Conservation (phyloP, 495 filamentous ascomycete genomes). For the Astrothelium subdiscretum region DNA sequence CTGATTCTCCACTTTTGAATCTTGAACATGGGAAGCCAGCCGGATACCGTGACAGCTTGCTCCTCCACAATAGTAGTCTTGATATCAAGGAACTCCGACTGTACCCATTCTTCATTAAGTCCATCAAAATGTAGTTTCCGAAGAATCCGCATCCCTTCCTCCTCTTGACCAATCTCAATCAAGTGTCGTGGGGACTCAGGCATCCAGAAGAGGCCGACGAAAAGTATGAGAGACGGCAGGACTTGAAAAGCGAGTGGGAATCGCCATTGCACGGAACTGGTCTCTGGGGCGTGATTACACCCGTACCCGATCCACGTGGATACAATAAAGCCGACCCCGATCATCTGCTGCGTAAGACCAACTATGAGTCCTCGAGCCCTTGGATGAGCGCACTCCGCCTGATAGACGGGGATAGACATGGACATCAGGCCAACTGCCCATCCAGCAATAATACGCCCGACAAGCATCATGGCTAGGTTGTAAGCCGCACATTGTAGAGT, state of each 20-base stretch:
- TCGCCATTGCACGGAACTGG: slow-evolving; percentile 3
- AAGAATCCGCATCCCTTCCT: slow-evolving; percentile 43
- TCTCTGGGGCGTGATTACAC: neutral
- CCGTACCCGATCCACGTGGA: slow-evolving; percentile 12
- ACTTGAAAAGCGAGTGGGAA: slow-evolving; percentile 7
- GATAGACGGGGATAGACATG: slow-evolving; percentile 45
- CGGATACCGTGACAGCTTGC: slow-evolving; percentile 31
- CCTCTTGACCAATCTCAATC: slow-evolving; percentile 33
- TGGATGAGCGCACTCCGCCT: slow-evolving; percentile 36
- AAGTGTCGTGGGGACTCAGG: slow-evolving; percentile 8
- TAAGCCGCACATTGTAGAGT: slow-evolving; percentile 42
- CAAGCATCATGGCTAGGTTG: slow-evolving; percentile 46
- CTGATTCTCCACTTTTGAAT: slow-evolving; percentile 39
- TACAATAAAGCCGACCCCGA: slow-evolving; percentile 7
- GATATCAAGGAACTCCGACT: slow-evolving; percentile 38
- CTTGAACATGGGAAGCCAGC: slow-evolving; percentile 42
- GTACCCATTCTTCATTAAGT: slow-evolving; percentile 39
- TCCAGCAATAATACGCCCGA: slow-evolving; percentile 51
- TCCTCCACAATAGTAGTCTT: slow-evolving; percentile 37
- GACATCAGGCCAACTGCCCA: slow-evolving; percentile 49
- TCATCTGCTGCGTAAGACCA: slow-evolving; percentile 1
- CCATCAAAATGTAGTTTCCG: slow-evolving; percentile 40
- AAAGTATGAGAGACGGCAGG: slow-evolving; percentile 3
- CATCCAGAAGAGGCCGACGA: slow-evolving; percentile 6
- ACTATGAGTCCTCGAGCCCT: slow-evolving; percentile 2